Percentiles rank a stretch among this genome's conserved stretches.
These are phyloP conservation scores for Artemisia tridentata DNA, from an alignment of 129 eudicot species.

Conservation along the genomic window DNA sequence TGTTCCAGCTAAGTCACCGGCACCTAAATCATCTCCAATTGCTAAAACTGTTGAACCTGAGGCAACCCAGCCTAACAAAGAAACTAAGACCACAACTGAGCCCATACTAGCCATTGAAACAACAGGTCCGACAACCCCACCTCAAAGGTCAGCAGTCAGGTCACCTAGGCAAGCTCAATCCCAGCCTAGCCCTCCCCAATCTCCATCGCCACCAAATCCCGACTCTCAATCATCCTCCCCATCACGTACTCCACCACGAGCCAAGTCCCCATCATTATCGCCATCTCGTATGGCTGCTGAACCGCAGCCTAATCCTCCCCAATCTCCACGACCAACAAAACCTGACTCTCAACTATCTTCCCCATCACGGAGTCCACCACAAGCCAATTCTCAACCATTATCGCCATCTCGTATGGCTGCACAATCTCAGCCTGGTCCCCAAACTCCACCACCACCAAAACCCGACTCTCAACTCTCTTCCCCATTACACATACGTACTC, in stretches of 20 bases:
- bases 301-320: slow-evolving; percentile 1
- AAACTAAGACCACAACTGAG: slow-evolving; percentile 18
- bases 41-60: slow-evolving; percentile 20
- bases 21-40: slow-evolving; percentile 20
- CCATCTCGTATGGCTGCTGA: slow-evolving; percentile 29
- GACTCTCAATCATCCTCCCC: slow-evolving; percentile 29
- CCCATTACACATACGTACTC: not conserved
- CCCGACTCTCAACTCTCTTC: slow-evolving; percentile 31
- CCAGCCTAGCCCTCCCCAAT: slow-evolving; percentile 28
- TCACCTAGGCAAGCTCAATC: slow-evolving; percentile 28
- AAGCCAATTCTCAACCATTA: slow-evolving; percentile 21
- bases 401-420: slow-evolving; percentile 32
- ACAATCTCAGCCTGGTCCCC: slow-evolving; percentile 15
- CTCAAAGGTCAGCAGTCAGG: slow-evolving; percentile 30
- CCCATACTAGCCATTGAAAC: slow-evolving; percentile 17
- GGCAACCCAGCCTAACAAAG: slow-evolving; percentile 19
- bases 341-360: slow-evolving; percentile 30
- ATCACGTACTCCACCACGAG: slow-evolving; percentile 6
- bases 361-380: slow-evolving; percentile 12
- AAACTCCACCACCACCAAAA: slow-evolving; percentile 36
- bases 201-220: slow-evolving; percentile 31
- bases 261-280: slow-evolving; percentile 27
- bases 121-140: slow-evolving; percentile 18
- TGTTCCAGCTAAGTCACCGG: slow-evolving; percentile 18
- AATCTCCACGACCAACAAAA: slow-evolving; percentile 35